Conservation (phyloP, 208 protist species). For the Leishmania lainsoni region DNA sequence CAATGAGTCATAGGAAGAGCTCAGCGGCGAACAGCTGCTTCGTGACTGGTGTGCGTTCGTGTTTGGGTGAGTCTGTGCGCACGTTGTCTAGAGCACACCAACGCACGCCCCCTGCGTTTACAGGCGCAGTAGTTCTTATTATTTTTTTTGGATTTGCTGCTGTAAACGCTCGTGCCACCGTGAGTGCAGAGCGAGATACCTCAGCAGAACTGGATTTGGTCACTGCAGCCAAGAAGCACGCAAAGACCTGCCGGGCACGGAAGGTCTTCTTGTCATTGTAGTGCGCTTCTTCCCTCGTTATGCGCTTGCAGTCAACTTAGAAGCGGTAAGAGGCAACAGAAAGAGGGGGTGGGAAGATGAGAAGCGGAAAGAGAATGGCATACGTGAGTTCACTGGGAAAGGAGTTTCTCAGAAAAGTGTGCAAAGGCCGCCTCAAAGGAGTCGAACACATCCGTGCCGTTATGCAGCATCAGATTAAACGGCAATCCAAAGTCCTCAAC, state of each 20-base stretch:
- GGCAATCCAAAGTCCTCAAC: constrained; percentile 79
- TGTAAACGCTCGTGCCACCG: neutral
- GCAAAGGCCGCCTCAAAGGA: constrained; percentile 77
- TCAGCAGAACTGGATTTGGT: neutral
- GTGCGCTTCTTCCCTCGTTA: neutral
- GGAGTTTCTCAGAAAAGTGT: constrained; percentile 33
- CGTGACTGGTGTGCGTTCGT: neutral
- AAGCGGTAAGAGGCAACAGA: neutral
- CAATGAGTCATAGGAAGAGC: neutral
- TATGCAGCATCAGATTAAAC: constrained; percentile 84
- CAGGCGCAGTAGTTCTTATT: neutral
- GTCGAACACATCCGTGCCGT: constrained; percentile 53
- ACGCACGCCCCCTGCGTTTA: neutral
- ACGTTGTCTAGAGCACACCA: neutral
- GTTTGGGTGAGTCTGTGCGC: neutral
- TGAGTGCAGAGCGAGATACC: neutral
- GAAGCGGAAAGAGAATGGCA: neutral
- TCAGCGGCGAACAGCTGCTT: neutral
- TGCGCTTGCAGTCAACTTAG: neutral
- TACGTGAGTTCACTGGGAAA: neutral
- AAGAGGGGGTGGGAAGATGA: neutral
- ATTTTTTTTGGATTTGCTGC: neutral
- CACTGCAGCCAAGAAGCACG: neutral
- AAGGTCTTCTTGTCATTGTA: neutral
- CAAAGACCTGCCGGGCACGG: neutral